Percentiles rank a stretch among this genome's conserved stretches.
Evolutionary conservation across 495 filamentous ascomycete species (phyloP).

Genomic region (Aspergillus diversus): DNA sequence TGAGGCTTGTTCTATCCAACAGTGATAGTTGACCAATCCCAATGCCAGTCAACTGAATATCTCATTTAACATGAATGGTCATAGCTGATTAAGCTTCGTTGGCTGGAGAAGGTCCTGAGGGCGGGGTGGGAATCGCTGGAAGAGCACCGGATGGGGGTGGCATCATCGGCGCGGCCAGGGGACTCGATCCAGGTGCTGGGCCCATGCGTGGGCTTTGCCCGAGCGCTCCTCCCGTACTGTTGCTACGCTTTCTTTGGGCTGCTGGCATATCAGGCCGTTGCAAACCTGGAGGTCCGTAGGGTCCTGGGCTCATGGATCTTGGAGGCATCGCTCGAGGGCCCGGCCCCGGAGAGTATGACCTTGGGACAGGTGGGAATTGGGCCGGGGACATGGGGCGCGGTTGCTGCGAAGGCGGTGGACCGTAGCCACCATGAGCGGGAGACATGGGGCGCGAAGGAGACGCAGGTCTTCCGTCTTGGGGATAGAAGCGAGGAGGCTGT

Average conservation of each 20-base stretch:
- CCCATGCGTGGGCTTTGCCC: conserved; percentile 44
- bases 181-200: conserved; percentile 62
- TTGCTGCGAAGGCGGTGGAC: conserved; percentile 4
- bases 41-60: conserved; percentile 8
- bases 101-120: conserved; percentile 9
- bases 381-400: conserved; percentile 20
- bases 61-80: conserved; percentile 4
- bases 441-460: conserved; percentile 38
- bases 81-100: conserved; percentile 8
- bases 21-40: conserved; percentile 5
- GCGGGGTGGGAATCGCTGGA: conserved; percentile 34
- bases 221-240: conserved; percentile 52
- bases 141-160: conserved; percentile 40
- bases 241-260: conserved; percentile 51
- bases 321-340: conserved; percentile 40
- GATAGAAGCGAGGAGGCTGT: conserved; percentile 43
- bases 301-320: conserved; percentile 56
- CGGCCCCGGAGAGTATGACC: conserved; percentile 47
- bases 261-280: conserved; percentile 48
- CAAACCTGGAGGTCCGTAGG: conserved; percentile 49
- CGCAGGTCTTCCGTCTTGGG: conserved; percentile 42
- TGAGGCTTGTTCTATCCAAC: conserved; percentile 15
- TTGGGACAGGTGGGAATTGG: conserved; percentile 40
- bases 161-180: conserved; percentile 43
- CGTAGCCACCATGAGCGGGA: conserved; percentile 29